Evolutionary conservation across 1,284 basidiomycete genomes (phyloP).

Genomic region (Microbotryum silenes-acaulis): DNA sequence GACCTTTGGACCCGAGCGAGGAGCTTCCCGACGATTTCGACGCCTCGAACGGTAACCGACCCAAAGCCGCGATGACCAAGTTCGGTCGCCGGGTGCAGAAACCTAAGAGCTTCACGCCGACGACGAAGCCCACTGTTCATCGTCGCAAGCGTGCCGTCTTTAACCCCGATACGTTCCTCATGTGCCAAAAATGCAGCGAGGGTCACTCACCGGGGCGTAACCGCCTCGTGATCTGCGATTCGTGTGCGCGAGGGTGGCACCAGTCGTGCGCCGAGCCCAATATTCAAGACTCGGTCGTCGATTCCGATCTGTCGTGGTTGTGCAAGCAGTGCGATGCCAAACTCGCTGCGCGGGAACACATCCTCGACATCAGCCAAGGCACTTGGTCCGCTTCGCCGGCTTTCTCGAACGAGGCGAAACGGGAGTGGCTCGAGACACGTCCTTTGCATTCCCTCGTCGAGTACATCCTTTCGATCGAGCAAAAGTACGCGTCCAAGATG

Average conservation of each 20-base stretch:
- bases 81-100: slow-evolving; percentile 29
- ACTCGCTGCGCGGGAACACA: slow-evolving; percentile 3
- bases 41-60: background rate
- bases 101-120: slow-evolving; percentile 28
- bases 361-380: slow-evolving; percentile 6
- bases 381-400: slow-evolving; percentile 1
- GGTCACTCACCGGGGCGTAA: slow-evolving; percentile 27
- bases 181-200: slow-evolving; percentile 23
- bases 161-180: background rate
- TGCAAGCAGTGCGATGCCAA: slow-evolving; percentile 25
- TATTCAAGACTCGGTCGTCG: slow-evolving; percentile 19
- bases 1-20: slow-evolving; percentile 13
- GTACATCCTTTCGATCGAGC: slow-evolving; percentile 24
- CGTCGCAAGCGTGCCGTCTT: slow-evolving; percentile 22
- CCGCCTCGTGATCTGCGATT: slow-evolving; percentile 27
- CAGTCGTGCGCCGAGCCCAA: slow-evolving; percentile 20
- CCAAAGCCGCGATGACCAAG: slow-evolving; percentile 21
- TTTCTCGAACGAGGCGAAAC: slow-evolving; percentile 18
- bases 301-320: slow-evolving; percentile 19
- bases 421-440: slow-evolving; percentile 24
- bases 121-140: slow-evolving; percentile 24
- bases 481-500: slow-evolving; percentile 15
- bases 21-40: slow-evolving; percentile 23
- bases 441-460: slow-evolving; percentile 19
- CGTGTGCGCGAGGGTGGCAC: slow-evolving; percentile 24